Conservation (phyloP, 495 filamentous ascomycete genomes). For the Clavariopsis aquatica region DNA sequence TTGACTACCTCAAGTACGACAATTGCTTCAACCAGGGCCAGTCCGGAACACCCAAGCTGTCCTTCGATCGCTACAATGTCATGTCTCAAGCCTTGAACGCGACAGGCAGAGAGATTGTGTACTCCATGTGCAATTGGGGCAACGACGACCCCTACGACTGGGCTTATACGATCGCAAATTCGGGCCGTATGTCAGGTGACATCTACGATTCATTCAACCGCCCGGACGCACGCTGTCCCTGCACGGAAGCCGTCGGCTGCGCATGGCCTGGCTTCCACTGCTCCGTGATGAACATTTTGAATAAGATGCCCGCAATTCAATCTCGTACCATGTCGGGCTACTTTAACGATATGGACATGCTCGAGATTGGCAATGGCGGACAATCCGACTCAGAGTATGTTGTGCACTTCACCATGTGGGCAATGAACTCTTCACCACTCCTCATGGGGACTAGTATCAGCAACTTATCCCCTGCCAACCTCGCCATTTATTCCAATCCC, state of each 20-base stretch:
- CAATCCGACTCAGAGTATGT: slow-evolving; percentile 40
- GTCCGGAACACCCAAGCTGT: slow-evolving; percentile 51
- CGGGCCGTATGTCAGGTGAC: slow-evolving; percentile 59
- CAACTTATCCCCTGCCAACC: slow-evolving; percentile 33
- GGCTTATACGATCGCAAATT: slow-evolving; percentile 59
- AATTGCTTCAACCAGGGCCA: slow-evolving; percentile 64
- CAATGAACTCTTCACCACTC: slow-evolving; percentile 34
- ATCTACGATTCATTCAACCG: slow-evolving; percentile 49
- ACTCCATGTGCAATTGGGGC: slow-evolving; percentile 67
- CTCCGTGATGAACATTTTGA: slow-evolving; percentile 49
- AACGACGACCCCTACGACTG: slow-evolving; percentile 52
- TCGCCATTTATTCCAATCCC: slow-evolving; percentile 39
- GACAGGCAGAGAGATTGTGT: slow-evolving; percentile 60
- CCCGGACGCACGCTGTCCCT: slow-evolving; percentile 41
- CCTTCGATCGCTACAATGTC: slow-evolving; percentile 54
- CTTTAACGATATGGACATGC: slow-evolving; percentile 46
- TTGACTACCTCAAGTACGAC: slow-evolving; percentile 66
- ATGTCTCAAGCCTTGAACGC: slow-evolving; percentile 64
- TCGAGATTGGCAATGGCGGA: slow-evolving; percentile 43
- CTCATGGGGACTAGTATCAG: slow-evolving; percentile 40
- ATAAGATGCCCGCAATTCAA: slow-evolving; percentile 39
- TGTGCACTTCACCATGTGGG: slow-evolving; percentile 43
- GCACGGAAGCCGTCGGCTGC: slow-evolving; percentile 48
- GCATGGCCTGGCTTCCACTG: slow-evolving; percentile 57
- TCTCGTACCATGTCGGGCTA: slow-evolving; percentile 35